Percentiles rank a stretch among this genome's conserved stretches.
These are phyloP conservation scores for Paracamarosporium sp. DNA, from an alignment of 2,329 filamentous ascomycete species.

Conservation along the genomic window DNA sequence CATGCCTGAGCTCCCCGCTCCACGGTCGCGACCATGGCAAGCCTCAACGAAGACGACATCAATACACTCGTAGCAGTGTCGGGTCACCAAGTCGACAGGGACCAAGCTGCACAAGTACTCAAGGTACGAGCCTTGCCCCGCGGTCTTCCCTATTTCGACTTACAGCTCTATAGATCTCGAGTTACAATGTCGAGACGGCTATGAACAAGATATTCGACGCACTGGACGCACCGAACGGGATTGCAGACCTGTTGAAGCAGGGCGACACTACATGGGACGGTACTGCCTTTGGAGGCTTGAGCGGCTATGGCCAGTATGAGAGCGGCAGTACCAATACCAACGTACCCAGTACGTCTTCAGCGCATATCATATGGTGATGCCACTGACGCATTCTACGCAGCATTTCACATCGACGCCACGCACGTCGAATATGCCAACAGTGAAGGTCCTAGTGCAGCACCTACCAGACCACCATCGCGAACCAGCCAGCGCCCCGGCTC, in stretches of 20 bases:
- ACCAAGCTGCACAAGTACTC: conserved; percentile 26
- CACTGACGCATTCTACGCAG: conserved; percentile 29
- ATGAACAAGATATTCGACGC: conserved; percentile 28
- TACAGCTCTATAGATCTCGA: conserved; percentile 25
- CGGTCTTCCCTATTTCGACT: conserved; percentile 2
- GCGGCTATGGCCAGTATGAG: conserved; percentile 35
- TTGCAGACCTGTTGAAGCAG: conserved; percentile 28
- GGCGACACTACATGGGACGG: conserved; percentile 39
- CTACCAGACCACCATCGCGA: conserved; percentile 44
- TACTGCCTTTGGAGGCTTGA: conserved; percentile 33
- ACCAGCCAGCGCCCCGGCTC: conserved; percentile 40
- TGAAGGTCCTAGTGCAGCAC: conserved; percentile 39
- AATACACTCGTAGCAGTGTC: conserved; percentile 16
- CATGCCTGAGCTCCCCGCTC: background rate
- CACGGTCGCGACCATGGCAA: conserved; percentile 9
- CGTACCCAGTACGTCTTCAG: conserved; percentile 37
- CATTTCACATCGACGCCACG: conserved; percentile 40
- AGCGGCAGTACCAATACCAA: conserved; percentile 18
- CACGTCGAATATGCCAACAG: conserved; percentile 42
- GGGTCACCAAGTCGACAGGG: conserved; percentile 20
- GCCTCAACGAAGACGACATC: conserved; percentile 13
- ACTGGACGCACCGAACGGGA: conserved; percentile 13
- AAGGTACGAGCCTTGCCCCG: conserved; percentile 9
- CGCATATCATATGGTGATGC: conserved; percentile 3
- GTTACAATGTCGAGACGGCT: conserved; percentile 31